Conservation (phyloP, 78 protist genomes). For the Carpediemonas membranifera region DNA sequence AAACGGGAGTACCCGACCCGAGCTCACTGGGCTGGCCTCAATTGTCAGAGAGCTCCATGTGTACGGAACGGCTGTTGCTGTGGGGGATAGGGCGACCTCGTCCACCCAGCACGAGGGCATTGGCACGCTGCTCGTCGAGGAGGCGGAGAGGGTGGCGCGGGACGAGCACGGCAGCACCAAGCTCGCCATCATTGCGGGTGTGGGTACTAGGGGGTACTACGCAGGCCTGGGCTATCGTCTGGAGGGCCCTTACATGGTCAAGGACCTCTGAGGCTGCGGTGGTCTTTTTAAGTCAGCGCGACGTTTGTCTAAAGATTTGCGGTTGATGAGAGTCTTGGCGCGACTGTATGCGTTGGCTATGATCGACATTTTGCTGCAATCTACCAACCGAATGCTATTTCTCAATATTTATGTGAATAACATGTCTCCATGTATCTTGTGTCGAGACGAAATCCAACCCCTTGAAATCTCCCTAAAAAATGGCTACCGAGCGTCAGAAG, state of each 20-base stretch:
- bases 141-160: slow-evolving; percentile 84
- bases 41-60: slow-evolving; percentile 92
- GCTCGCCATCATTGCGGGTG: slow-evolving; percentile 81
- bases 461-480: no score
- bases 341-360: no score
- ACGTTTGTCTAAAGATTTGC: no score
- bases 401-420: no score
- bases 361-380: no score
- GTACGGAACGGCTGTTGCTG: slow-evolving; percentile 70
- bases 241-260: slow-evolving; percentile 34
- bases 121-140: slow-evolving; percentile 82
- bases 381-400: no score
- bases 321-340: no score
- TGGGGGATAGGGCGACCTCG: slow-evolving; percentile 54
- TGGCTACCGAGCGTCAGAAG: no score
- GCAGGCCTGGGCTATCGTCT: slow-evolving; percentile 76
- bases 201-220: slow-evolving; percentile 88
- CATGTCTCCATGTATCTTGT: no score
- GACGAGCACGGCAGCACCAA: slow-evolving; percentile 64
- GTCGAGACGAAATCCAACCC: no score
- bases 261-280: not conserved
- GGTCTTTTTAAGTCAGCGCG: no score
- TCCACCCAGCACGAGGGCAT: slow-evolving; percentile 67
- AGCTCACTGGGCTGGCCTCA: slow-evolving; percentile 21
- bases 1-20: not conserved